Percentiles rank a stretch among this genome's conserved stretches.
phyloP scores from a whole-genome alignment of 2,329 filamentous ascomycete species.

The Atkinsonella texensis region DNA sequence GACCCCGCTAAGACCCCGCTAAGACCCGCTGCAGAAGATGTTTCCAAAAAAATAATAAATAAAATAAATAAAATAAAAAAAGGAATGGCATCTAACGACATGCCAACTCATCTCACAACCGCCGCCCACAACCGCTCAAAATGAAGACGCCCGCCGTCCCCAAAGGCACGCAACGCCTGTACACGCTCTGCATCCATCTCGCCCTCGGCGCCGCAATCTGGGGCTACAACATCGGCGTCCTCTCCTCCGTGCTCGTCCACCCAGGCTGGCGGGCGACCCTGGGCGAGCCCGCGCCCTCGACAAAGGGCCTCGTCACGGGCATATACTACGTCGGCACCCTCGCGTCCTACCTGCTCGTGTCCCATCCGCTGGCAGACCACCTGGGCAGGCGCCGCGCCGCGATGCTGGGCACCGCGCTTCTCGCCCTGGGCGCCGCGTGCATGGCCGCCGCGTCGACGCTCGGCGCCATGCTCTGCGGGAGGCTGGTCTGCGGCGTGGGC shows the following conservation, averaged over 20 bases:
- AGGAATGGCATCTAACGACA: not conserved
- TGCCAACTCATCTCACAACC: no score
- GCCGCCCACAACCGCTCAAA: no score
- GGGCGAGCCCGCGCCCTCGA: slow-evolving; percentile 29
- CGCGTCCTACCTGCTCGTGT: slow-evolving; percentile 40
- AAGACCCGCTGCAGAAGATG: no score
- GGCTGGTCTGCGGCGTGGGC: slow-evolving; percentile 40
- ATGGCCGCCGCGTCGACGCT: slow-evolving; percentile 34
- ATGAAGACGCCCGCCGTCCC: no score
- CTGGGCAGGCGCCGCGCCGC: slow-evolving; percentile 41
- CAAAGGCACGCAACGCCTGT: slow-evolving; percentile 23
- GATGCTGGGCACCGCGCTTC: slow-evolving; percentile 31
- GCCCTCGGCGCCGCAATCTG: slow-evolving; percentile 44
- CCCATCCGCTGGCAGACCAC: slow-evolving; percentile 37
- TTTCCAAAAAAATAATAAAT: no score
- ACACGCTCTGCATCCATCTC: slow-evolving; percentile 38
- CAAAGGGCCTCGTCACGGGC: slow-evolving; percentile 40
- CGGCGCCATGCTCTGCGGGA: slow-evolving; percentile 36
- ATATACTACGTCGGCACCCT: slow-evolving; percentile 48
- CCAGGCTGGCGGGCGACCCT: slow-evolving; percentile 39
- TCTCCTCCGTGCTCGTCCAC: slow-evolving; percentile 44
- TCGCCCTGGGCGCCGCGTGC: slow-evolving; percentile 35
- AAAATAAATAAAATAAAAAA: not conserved
- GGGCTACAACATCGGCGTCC: slow-evolving; percentile 48
- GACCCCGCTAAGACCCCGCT: no score